Base-by-base conservation (phyloP, 179 eudicot species). In the Spergularia azorica region DNA sequence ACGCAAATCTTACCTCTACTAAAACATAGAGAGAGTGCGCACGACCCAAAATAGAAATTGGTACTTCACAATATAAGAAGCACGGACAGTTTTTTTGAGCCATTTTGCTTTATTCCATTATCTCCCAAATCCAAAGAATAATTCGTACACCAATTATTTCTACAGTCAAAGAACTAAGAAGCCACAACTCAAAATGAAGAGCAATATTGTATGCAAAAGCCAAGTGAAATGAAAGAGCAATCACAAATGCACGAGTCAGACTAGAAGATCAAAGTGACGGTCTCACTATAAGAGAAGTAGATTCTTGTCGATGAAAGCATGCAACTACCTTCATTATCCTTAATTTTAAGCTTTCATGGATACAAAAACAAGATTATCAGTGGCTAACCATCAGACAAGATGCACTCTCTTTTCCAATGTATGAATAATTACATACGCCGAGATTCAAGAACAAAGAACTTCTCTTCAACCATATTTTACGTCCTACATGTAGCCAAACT, bases 111-210 rank as follows among this genome's bases (percentile, higher is more conserved):
- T 26, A 26, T 26, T 0, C 32, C 32, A 26, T 26, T 26, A 26
- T 26, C 32, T 26, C 32, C 32, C 32, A 26, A 26, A 26, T 26
- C 32, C 32, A 26, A 26, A 26, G 32, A 26, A 26, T 15, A 72
- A 14, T 6, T 73, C 58, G 6, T 18, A 12, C 6, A 72, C 46
- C 38, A 59, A 59, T 6, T 39, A 58, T 43, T 39, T 59, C 32
- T 26, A 26, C 32, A 26, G 32, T 26, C 46, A 32, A 15, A 6
- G 36, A 46, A 11, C 9, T 13, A 63, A 36, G 43, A 63, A 16
- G 69, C 69, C 69, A 65, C 69, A 39, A 38, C 69, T 39, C 69
- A 15, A 15, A 65, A 32, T 43, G 36, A 63, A 4, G 46, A 63
- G 46, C 43, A 63, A 38, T 12, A 12, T 12, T 3, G 41, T 17